These are phyloP conservation scores for Penicillium sp. DNA, from an alignment of 2,329 filamentous ascomycete species.

Conservation along the genomic window DNA sequence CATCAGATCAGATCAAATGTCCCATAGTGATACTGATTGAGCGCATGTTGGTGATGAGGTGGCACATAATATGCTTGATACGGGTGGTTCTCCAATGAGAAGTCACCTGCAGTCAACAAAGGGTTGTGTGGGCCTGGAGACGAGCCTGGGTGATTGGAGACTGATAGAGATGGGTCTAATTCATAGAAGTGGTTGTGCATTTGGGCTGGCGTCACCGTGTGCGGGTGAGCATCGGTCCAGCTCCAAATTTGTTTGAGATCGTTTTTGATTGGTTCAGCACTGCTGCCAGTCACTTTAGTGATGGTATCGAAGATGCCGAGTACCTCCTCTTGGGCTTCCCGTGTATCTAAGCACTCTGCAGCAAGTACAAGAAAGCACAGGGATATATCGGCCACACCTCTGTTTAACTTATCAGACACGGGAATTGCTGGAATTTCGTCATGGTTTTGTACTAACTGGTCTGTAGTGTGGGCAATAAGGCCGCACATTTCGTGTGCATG, in stretches of 20 bases:
- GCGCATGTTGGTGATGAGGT: constrained; percentile 51
- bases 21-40: constrained; percentile 29
- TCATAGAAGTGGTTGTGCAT: constrained; percentile 22
- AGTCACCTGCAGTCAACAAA: constrained; percentile 69
- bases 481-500: constrained; percentile 87
- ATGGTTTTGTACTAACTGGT: constrained; percentile 53
- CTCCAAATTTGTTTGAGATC: constrained; percentile 77
- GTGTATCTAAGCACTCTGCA: constrained; percentile 67
- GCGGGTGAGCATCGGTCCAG: constrained; percentile 54
- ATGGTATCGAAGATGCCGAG: constrained; percentile 74
- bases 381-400: constrained; percentile 74
- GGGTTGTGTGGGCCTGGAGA: constrained; percentile 64
- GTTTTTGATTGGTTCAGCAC: constrained; percentile 67
- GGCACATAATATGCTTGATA: constrained; percentile 80
- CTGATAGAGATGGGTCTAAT: constrained; percentile 25
- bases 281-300: constrained; percentile 74
- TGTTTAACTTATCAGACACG: constrained; percentile 21
- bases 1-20: constrained; percentile 9
- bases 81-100: constrained; percentile 73
- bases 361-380: constrained; percentile 77
- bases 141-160: constrained; percentile 34
- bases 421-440: background rate
- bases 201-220: constrained; percentile 21
- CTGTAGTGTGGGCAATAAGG: constrained; percentile 81
- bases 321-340: constrained; percentile 76